These are phyloP conservation scores for Diaporthe vexans DNA, from an alignment of 2,329 filamentous ascomycete genomes.

Conservation along the genomic window DNA sequence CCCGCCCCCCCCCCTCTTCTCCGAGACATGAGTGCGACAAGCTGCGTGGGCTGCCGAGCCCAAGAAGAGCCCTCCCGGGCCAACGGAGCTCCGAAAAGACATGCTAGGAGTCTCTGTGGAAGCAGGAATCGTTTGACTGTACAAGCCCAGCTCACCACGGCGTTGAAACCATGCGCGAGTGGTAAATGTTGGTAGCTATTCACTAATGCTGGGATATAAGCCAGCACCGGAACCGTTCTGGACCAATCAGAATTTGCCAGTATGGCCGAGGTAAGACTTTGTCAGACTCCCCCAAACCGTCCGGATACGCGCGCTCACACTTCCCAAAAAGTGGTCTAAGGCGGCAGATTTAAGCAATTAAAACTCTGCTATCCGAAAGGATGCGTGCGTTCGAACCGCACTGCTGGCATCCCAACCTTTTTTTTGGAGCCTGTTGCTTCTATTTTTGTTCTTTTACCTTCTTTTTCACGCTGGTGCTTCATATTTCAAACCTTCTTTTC, in stretches of 20 bases:
- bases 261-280: slow-evolving; percentile 41
- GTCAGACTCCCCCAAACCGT: neutral
- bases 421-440: slow-evolving; percentile 7
- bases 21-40: neutral
- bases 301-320: slow-evolving; percentile 35
- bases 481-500: neutral
- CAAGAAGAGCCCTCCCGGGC: neutral
- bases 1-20: neutral
- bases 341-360: slow-evolving; percentile 41
- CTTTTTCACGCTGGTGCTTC: neutral
- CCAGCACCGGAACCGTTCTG: neutral
- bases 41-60: neutral
- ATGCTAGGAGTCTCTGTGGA: neutral
- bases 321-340: slow-evolving; percentile 33
- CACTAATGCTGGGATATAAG: neutral
- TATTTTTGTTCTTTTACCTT: neutral
- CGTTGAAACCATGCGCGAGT: too few relatives aligned
- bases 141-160: too few relatives aligned
- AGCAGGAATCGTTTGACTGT: neutral
- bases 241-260: slow-evolving; percentile 39
- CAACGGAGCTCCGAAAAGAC: neutral
- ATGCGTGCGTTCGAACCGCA: slow-evolving; percentile 43
- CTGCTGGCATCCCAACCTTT: slow-evolving; percentile 35
- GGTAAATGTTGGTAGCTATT: too few relatives aligned
- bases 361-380: slow-evolving; percentile 42